Evolutionary conservation across 352 stramenopile species (phyloP).

Genomic region (Thalassiosira hispida): DNA sequence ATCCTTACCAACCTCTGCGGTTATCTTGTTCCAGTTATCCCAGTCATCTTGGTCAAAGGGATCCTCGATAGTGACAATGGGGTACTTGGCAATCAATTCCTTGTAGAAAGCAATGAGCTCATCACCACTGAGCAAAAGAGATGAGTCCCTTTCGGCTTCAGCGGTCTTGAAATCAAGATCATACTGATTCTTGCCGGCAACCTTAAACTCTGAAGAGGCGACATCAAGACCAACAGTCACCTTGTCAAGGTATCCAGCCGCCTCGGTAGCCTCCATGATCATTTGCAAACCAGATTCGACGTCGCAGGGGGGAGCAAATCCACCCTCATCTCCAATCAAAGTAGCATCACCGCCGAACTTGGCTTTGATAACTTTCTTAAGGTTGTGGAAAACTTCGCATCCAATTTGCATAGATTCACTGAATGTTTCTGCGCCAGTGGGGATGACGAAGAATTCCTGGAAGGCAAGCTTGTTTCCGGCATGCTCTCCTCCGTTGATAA

Average conservation of each 20-base stretch:
- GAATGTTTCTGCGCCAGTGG: constrained; percentile 88
- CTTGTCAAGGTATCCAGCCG: constrained; percentile 95
- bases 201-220: constrained; percentile 98
- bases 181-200: constrained; percentile 94
- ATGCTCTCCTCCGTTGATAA: constrained; percentile 99
- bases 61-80: constrained; percentile 98
- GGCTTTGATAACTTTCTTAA: constrained; percentile 99
- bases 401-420: constrained; percentile 97
- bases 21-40: constrained; percentile 96
- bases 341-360: constrained; percentile 98
- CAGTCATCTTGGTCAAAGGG: constrained; percentile 99
- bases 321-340: constrained; percentile 98
- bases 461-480: constrained; percentile 99
- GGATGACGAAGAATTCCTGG: constrained; percentile 99
- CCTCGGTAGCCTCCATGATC: constrained; percentile 96
- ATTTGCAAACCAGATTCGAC: constrained; percentile 93
- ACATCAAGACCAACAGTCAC: constrained; percentile 97
- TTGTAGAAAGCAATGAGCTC: constrained; percentile 96
- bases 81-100: constrained; percentile 92
- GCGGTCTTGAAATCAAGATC: constrained; percentile 99
- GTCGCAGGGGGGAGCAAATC: constrained; percentile 98
- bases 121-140: constrained; percentile 88
- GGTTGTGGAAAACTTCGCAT: constrained; percentile 98
- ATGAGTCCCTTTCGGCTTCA: constrained; percentile 87
- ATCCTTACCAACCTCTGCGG: constrained; percentile 84